phyloP scores from a whole-genome alignment of 2,329 filamentous ascomycete species.

The Pseudogymnoascus sp. region DNA sequence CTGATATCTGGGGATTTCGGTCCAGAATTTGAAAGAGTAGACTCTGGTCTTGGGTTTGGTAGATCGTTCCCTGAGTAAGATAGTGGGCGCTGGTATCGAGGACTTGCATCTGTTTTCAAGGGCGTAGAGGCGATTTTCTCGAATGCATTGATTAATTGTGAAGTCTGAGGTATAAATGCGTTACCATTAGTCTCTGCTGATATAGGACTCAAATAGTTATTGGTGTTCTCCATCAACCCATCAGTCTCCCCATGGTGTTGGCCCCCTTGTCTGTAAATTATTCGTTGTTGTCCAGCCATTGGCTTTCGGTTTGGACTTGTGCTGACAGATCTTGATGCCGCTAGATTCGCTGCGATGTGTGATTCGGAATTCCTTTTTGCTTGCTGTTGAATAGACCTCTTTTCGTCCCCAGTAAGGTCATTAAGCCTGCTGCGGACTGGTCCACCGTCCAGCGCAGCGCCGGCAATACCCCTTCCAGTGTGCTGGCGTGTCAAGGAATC shows the following conservation, averaged over 20 bases:
- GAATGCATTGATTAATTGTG: neutral
- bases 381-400: neutral
- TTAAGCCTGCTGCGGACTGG: constrained; percentile 11
- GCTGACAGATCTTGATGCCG: constrained; percentile 52
- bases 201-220: constrained; percentile 1
- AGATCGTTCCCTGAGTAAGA: neutral
- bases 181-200: neutral
- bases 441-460: constrained; percentile 13
- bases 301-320: constrained; percentile 34
- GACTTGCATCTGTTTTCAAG: neutral
- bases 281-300: neutral
- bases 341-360: constrained; percentile 52
- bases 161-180: constrained; percentile 2
- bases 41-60: neutral
- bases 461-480: neutral
- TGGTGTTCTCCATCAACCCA: neutral
- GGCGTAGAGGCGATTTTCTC: constrained; percentile 1
- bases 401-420: neutral
- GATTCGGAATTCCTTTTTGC: constrained; percentile 28
- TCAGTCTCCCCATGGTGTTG: neutral
- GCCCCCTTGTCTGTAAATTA: neutral
- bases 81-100: neutral
- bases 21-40: neutral
- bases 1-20: neutral
- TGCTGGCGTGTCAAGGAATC: neutral